Conservation (phyloP, 2,329 filamentous ascomycete species). For the Penicillium brasilianum region DNA sequence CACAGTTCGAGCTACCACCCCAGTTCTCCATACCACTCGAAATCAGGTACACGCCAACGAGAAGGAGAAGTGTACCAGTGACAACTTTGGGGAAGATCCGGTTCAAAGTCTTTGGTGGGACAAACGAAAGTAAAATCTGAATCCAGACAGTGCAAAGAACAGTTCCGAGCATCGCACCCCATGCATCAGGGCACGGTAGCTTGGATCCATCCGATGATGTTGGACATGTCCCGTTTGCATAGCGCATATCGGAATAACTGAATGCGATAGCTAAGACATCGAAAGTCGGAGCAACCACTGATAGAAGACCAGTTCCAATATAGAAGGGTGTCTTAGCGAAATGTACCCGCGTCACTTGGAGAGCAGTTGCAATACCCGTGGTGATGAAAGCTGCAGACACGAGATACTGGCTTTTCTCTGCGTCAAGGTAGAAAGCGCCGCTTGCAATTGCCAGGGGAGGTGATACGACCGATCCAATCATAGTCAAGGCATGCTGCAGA, state of each 20-base stretch:
- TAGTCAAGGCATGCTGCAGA: conserved; percentile 78
- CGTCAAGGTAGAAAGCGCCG: conserved; percentile 64
- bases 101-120: conserved; percentile 70
- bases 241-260: conserved; percentile 74
- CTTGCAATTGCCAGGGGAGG: conserved; percentile 75
- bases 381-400: conserved; percentile 80
- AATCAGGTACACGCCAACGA: conserved; percentile 77
- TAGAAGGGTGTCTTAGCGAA: conserved; percentile 75
- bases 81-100: conserved; percentile 80
- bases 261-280: conserved; percentile 75
- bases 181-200: conserved; percentile 75
- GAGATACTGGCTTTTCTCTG: conserved; percentile 71
- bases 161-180: conserved; percentile 76
- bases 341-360: conserved; percentile 80
- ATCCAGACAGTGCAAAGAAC: conserved; percentile 67
- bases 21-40: conserved; percentile 74
- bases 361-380: conserved; percentile 72
- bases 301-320: conserved; percentile 78
- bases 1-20: conserved; percentile 61
- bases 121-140: conserved; percentile 76
- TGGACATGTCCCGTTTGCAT: conserved; percentile 71
- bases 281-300: conserved; percentile 79
- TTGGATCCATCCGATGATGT: conserved; percentile 65
- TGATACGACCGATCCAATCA: conserved; percentile 77
- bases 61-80: conserved; percentile 70